These are phyloP conservation scores for Geranium incanum DNA, from an alignment of 441 rosid species.

Conservation along the genomic window DNA sequence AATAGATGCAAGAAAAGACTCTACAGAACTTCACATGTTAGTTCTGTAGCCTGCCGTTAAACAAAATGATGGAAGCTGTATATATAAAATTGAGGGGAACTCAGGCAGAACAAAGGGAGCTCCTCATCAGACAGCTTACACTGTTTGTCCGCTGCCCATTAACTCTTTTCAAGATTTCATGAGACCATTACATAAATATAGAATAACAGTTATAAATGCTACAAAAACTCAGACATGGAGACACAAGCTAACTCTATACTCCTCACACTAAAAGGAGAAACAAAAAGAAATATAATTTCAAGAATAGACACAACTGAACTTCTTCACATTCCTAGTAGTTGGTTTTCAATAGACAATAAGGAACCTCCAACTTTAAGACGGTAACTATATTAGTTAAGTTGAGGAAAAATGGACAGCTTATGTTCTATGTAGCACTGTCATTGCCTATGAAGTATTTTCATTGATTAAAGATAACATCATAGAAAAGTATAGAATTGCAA, in stretches of 20 bases:
- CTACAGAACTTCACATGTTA: neutral
- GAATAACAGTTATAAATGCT: conserved; percentile 4
- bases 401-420: neutral
- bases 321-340: neutral
- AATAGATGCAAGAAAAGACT: neutral
- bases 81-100: neutral
- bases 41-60: neutral
- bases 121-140: neutral
- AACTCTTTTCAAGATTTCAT: conserved; percentile 3
- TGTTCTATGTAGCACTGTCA: neutral
- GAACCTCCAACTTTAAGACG: neutral
- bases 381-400: neutral
- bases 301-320: neutral
- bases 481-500: neutral
- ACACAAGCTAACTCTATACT: neutral
- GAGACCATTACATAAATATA: neutral
- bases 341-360: neutral
- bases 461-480: neutral
- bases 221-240: neutral
- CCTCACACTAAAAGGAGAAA: neutral
- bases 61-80: neutral
- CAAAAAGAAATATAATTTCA: neutral
- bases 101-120: neutral
- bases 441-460: conserved; percentile 2
- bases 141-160: neutral